Evolutionary conservation across 2,329 filamentous ascomycete genomes (phyloP).

Genomic region (Trichophyton verrucosum): DNA sequence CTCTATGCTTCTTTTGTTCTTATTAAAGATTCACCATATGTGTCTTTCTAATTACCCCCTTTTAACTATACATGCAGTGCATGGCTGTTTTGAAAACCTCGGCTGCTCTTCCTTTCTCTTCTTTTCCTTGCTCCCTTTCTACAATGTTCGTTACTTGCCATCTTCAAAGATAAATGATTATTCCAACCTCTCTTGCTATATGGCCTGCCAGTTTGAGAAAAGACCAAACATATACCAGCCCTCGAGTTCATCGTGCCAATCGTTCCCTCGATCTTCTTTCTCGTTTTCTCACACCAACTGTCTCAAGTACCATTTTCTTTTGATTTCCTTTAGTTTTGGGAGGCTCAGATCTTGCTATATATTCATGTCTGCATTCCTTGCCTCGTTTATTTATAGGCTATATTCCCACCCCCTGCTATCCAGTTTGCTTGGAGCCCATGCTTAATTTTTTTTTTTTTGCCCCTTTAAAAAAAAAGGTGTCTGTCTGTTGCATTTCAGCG

Average conservation of each 20-base stretch:
- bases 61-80: background rate
- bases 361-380: background rate
- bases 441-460: background rate
- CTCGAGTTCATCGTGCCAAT: background rate
- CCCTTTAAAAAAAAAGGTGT: background rate
- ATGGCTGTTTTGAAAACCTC: background rate
- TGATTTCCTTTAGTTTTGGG: background rate
- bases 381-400: background rate
- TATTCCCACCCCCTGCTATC: background rate
- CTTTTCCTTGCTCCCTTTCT: background rate
- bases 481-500: background rate
- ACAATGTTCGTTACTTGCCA: background rate
- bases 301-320: background rate
- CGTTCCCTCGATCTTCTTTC: background rate
- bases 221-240: background rate
- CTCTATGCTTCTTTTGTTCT: slow-evolving; percentile 1
- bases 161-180: background rate
- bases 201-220: background rate
- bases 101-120: background rate
- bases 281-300: background rate
- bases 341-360: background rate
- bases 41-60: slow-evolving; percentile 3
- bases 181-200: background rate
- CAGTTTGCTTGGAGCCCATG: background rate
- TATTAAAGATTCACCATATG: background rate